Base-by-base conservation (phyloP, 495 filamentous ascomycete genomes). In the Aspergillus steynii region DNA sequence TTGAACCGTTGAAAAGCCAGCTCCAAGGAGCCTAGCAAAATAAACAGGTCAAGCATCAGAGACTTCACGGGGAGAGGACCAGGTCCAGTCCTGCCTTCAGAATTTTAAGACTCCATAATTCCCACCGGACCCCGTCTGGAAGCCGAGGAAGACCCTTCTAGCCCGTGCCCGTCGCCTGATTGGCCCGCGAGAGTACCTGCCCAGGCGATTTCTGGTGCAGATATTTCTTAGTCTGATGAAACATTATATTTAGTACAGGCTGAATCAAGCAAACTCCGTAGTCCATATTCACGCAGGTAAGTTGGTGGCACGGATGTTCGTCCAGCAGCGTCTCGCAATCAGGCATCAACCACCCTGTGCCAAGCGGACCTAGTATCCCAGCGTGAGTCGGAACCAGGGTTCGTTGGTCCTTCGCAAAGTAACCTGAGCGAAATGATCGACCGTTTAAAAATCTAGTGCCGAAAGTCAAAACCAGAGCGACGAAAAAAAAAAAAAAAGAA, bases 371-470 rank as follows among this genome's bases (percentile, higher is more conserved):
- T 20, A 20, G 34, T 29, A n/a, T 55, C 25, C 34, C 42, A 55
- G 57, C 47, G 48, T 60, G 48, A 53, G 47, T 31, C 4, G 42
- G 32, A 37, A 29, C n/a, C 57, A 60, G 62, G 62, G 62, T 60
- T 55, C 53, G 34, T 54, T 64, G 34, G 48, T 54, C 32, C 55
- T 20, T 55, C 53, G 46, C 42, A 55, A 14, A 34, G 53, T 47
- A 34, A 28, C 26, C 26, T 46, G 62, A 64, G 60, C 56, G 58
- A 42, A 48, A 57, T 15, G 58, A 65, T 61, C 63, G 56, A 59
- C 63, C 28, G 59, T 57, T 61, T 61, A 61, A 54, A 50, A 55
- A 9, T 20, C 42, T 42, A 53, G 52, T 61, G 48, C 52, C 29
- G 53, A 55, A 61, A 52, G 50, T 48, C 59, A 31, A 15, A 26